Evolutionary conservation across 768 basidiomycete species (phyloP), one percentile per base, ranked within the genome.

Genomic region (Amanita pseudoporphyria): DNA sequence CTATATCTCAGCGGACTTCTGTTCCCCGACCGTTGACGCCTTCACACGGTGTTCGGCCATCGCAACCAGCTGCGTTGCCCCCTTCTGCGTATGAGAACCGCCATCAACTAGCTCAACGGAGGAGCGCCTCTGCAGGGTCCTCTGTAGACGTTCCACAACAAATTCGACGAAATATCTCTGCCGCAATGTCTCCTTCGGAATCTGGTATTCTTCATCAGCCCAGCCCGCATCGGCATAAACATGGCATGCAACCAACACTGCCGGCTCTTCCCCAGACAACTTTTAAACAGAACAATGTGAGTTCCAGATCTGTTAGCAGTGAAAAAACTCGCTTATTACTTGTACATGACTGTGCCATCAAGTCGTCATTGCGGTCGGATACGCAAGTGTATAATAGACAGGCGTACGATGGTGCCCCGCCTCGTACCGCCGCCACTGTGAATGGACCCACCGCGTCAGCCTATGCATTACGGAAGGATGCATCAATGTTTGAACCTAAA

Each of bases 1-100:
- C 53, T 32, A 31, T 55, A 14, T 24, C 45, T n/a, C 53, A 55
- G 6, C 51, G 54, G 33, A 43, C 53, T 32, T 53, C 52, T 41
- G 22, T 52, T 43, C 43, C 36, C 40, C 32, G 13, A 26, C 45
- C 38, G 19, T 10, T n/a, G n/a, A 9, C 19, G 4, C 30, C 33
- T 9, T 47, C 35, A 9, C 35, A 38, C 9, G 16, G 14, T 22
- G 35, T 35, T 16, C 16, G 16, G 13, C 33, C 51, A 21, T 10
- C 39, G 18, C 48, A 40, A 13, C 6, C 48, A 16, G 19, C n/a
- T 24, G n/a, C 26, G n/a, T 10, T 16, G 3, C 38, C 39, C 18
- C 48, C 46, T 32, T 49, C 47, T 40, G 47, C 47, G 14, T 44
- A 30, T 26, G 46, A 38, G 12, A 28, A n/a, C 7, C 22, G 26